Evolutionary conservation across 2,329 filamentous ascomycete species (phyloP), one percentile per base, ranked within the genome.

Genomic region (Knufia petricola): DNA sequence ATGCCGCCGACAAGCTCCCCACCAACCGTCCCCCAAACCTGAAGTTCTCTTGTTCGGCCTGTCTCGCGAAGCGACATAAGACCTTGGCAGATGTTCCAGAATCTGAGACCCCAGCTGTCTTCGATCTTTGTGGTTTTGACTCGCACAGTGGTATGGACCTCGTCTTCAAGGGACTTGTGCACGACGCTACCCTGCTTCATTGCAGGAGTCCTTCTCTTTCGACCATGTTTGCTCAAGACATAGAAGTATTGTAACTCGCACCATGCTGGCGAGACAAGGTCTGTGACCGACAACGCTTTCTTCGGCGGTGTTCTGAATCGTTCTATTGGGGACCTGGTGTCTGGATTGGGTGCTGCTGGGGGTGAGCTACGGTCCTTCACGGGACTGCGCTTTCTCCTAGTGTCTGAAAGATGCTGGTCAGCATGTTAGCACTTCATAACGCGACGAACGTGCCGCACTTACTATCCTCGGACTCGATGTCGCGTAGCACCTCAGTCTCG

Each of bases 181-280:
- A 96, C 78, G 31, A 75, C 79, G 31, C 79, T 82, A 0, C 92
- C 92, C 46, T 79, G 76, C 62, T 81, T 83, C 92, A 98, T 98
- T 0, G 87, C 87, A 1, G 77, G 66, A 0, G 89, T 96, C 28
- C 74, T 74, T 47, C 77, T 83, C 62, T 85, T 89, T 50, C 78
- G 78, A 1, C 90, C 92, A 60, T 83, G 79, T 48, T 79, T 81
- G 2, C 82, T 85, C 48, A 98, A 74, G 0, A 81, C 86, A 67
- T 94, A 95, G 73, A 81, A 88, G 60, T 95, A 94, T 64, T 96
- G 89, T 51, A 96, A 66, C 66, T 98, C 90, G 64, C 92, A 98
- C 92, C 92, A 98, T 6, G 89, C 83, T 1, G 89, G 89, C 1
- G 87, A 84, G 0, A 89, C 80, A 20, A 96, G 69, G 64, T 98